Base-by-base conservation (phyloP, 768 basidiomycete genomes). In the Cystobasidium onofrii region DNA sequence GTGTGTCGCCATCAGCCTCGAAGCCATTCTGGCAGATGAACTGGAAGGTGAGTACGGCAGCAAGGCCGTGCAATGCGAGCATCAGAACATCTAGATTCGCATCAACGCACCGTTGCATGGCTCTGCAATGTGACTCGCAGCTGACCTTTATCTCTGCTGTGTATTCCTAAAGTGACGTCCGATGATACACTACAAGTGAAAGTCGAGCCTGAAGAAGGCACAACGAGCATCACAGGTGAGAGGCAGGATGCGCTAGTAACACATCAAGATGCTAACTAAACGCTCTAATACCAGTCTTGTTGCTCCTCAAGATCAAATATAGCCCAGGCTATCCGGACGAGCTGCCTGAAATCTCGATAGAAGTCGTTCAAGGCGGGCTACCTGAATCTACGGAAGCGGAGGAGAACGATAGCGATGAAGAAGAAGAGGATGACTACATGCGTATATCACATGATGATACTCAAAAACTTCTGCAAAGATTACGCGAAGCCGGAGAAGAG, bases 271-370 rank as follows among this genome's bases (percentile, higher is more conserved):
- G n/a, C 46, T 3, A 50, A 50, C 46, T 50, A 50, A 50, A 17
- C 17, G 7, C 17, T 43, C 3, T 13, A 23, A 46, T 33, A 20
- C n/a, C 80, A 97, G 95, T 95, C 74, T 86, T 85, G 80, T 80
- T 95, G 46, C 84, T 84, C 29, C 82, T 99, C 23, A 83, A 84
- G 54, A 88, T 96, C 69, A 84, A 86, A 75, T 98, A 96, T 81
- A 85, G 88, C 6, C 85, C 89, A 34, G 84, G 84, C 27, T 99
- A 99, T 81, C 95, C 95, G 20, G 89, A 96, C 79, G 84, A 82
- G 18, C 81, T 93, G 15, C 95, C 95, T 12, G 85, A 86, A 6
- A 82, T 99, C 43, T 84, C 85, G 0, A 79, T 97, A 64, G 85
- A 88, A 76, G 81, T 84, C 15, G 79, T 88, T 23, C 87, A 87